Conservation (phyloP, 345 rosid genomes). For the Sisymbrium irio region DNA sequence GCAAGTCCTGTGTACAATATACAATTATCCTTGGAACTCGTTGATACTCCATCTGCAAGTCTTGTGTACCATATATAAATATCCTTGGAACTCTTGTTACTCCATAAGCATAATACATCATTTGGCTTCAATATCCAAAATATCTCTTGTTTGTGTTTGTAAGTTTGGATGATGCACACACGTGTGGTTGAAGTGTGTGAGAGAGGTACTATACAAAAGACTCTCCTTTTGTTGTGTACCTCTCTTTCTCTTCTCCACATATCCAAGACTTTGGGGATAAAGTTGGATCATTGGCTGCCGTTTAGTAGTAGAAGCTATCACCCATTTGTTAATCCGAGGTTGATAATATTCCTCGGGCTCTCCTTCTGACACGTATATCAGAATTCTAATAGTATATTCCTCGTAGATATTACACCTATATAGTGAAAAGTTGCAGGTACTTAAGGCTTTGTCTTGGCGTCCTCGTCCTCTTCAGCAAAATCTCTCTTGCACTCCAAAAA, state of each 20-base stretch:
- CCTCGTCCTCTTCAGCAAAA: constrained; percentile 28
- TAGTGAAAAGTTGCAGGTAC: constrained; percentile 33
- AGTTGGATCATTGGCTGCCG: constrained; percentile 36
- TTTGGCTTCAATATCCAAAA: constrained; percentile 10
- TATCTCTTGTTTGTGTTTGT: constrained; percentile 19
- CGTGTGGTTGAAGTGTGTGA: constrained; percentile 24
- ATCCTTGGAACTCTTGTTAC: constrained; percentile 11
- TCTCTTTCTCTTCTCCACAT: constrained; percentile 38
- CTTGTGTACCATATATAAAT: constrained; percentile 24
- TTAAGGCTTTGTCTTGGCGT: constrained; percentile 40
- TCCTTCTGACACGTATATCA: constrained; percentile 46
- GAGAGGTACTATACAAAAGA: constrained; percentile 23
- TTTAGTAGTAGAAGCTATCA: constrained; percentile 49
- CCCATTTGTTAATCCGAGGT: constrained; percentile 64
- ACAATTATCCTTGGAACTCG: constrained; percentile 6
- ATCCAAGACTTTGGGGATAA: constrained; percentile 37
- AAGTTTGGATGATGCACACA: constrained; percentile 27
- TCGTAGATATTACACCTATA: constrained; percentile 34
- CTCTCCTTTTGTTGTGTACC: constrained; percentile 33
- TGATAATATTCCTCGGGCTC: constrained; percentile 58
- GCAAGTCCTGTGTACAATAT: constrained; percentile 25
- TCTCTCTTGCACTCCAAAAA: constrained; percentile 24
- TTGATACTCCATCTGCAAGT: constrained; percentile 2
- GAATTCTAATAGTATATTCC: constrained; percentile 52
- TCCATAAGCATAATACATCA: constrained; percentile 3